phyloP scores from a whole-genome alignment of 768 basidiomycete genomes.

The Exsudoporus frostii region DNA sequence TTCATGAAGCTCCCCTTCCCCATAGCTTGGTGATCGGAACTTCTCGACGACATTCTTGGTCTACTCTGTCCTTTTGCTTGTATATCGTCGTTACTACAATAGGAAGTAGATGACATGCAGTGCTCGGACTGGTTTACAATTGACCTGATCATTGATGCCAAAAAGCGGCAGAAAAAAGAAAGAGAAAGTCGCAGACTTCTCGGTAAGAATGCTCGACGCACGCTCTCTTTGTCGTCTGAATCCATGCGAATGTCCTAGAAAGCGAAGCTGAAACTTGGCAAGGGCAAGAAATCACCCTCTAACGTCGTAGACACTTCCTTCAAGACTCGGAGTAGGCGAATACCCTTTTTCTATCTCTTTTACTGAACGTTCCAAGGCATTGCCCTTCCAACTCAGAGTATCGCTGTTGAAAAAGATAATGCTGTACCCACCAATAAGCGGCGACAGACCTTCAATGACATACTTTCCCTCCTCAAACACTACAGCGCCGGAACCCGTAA shows the following conservation, averaged over 20 bases:
- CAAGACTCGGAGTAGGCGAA: constrained; percentile 80
- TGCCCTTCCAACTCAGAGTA: constrained; percentile 82
- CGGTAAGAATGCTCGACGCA: constrained; percentile 40
- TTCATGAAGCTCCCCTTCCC: constrained; percentile 51
- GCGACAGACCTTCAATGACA: constrained; percentile 71
- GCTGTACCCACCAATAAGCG: constrained; percentile 69
- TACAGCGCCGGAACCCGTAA: constrained; percentile 74
- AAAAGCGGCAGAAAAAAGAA: constrained; percentile 85
- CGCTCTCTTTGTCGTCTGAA: neutral
- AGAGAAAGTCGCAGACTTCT: constrained; percentile 85
- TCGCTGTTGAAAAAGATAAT: constrained; percentile 53
- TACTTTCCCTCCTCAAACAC: constrained; percentile 78
- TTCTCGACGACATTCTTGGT: neutral
- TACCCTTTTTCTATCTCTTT: neutral
- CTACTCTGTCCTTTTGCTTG: neutral
- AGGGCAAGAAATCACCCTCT: constrained; percentile 75
- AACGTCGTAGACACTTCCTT: constrained; percentile 97
- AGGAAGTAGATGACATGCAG: constrained; percentile 2
- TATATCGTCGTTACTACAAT: constrained; percentile 6
- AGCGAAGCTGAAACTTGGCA: constrained; percentile 95
- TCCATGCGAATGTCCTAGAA: constrained; percentile 50
- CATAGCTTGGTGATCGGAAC: constrained; percentile 24
- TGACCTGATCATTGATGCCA: constrained; percentile 55
- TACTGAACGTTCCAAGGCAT: constrained; percentile 57
- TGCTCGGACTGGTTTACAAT: no score